These are phyloP conservation scores for Bolboschoenus planiculmis DNA, from an alignment of 176 grass and related monocot species.

Conservation along the genomic window DNA sequence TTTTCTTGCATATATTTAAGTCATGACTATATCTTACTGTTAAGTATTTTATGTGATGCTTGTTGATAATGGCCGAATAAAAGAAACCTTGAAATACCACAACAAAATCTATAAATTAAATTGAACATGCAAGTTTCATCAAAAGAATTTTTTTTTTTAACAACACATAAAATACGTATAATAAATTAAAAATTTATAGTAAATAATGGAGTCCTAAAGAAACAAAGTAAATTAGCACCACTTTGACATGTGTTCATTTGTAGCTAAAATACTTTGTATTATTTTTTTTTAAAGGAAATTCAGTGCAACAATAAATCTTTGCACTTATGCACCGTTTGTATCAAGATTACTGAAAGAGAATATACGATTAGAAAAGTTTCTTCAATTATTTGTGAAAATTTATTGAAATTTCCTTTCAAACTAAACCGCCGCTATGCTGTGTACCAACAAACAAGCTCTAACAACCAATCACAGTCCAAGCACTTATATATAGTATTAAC, in stretches of 20 bases:
- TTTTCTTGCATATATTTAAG: not conserved
- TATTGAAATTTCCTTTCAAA: not conserved
- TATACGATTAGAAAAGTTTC: not conserved
- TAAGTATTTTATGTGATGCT: not conserved
- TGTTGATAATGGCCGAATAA: not conserved
- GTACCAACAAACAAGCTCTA: slow-evolving; percentile 16
- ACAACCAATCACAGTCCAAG: not conserved
- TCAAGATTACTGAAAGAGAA: not conserved
- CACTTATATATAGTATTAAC: not conserved
- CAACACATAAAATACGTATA: not conserved
- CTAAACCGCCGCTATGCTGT: not conserved
- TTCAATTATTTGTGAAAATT: not conserved
- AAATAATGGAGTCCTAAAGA: not conserved
- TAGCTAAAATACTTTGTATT: not conserved
- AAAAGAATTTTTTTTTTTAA: not conserved
- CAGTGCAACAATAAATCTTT: not conserved
- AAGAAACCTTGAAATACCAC: not conserved
- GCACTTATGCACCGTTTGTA: not conserved
- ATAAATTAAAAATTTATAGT: not conserved
- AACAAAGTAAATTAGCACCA: not conserved
- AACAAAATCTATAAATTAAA: not conserved
- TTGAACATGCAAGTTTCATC: not conserved
- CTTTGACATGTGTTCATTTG: not conserved
- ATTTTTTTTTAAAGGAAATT: not conserved
- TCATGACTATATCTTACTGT: not conserved